Evolutionary conservation across 177 flowering plant genomes (phyloP), one percentile per base, ranked within the genome.

Genomic region (Tripterygium wilfordii): DNA sequence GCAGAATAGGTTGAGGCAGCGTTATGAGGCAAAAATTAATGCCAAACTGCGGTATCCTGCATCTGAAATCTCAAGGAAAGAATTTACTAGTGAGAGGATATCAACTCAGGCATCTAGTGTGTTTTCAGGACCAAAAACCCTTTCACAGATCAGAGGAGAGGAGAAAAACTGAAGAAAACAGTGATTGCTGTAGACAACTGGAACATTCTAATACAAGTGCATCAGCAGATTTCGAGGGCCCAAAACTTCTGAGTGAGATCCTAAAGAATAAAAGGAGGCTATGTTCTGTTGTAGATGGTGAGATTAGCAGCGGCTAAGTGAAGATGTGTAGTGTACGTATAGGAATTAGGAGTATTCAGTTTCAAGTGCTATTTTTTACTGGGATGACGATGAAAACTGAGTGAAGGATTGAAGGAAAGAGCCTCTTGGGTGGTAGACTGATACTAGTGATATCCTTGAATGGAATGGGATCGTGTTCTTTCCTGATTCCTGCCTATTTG

Each of bases 71-170:
- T 58, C 65, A 17, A 55, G 50, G 52, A 57, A 48, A 24, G 23
- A 52, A 14, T 28, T 42, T 42, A 33, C 54, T 24, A 65, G 62
- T 47, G 62, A 44, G 23, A 55, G 49, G 29, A 65, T 54, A 58
- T 42, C 35, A 10, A 21, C 36, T 21, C 48, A 30, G 43, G 68
- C 61, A 2, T 52, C 58, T n/a, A 7, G 47, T 48, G n/a, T 61
- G 25, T 83, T 80, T 60, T 21, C 73, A 8, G 90, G 84, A 25
- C 86, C 86, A 22, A 83, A 76, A 62, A 53, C 77, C 35, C 80
- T 80, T 58, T 69, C 66, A 8, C 74, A 80, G 67, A 76, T 78
- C 44, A 78, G 50, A 61, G 83, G 78, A 59, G 82, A 72, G 60
- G 76, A 68, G 65, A 63, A 57, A 28, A 75, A 60, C 54, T 16